These are phyloP conservation scores for Thielaviopsis euricoi DNA, from an alignment of 2,329 filamentous ascomycete genomes.

Conservation along the genomic window DNA sequence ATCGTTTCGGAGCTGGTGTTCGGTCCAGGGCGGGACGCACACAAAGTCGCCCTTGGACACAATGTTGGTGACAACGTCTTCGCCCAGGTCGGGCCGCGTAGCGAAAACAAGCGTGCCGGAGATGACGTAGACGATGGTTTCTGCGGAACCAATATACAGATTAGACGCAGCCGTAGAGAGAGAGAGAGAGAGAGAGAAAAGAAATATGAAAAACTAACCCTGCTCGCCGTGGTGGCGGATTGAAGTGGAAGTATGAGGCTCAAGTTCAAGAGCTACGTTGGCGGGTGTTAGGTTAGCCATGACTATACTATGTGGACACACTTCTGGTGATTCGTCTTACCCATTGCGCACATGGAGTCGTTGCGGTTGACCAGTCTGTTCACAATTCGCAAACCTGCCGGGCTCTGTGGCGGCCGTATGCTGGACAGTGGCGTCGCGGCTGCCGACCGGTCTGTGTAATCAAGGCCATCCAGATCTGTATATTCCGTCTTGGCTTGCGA, in stretches of 20 bases:
- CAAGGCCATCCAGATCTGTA: slow-evolving; percentile 25
- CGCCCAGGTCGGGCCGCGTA: slow-evolving; percentile 36
- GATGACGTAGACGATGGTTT: slow-evolving; percentile 51
- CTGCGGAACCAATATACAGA: slow-evolving; percentile 21
- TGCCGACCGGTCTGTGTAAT: slow-evolving; percentile 17
- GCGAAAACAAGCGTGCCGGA: slow-evolving; percentile 45
- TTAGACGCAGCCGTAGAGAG: neutral
- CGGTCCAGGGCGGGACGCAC: slow-evolving; percentile 50
- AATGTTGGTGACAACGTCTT: slow-evolving; percentile 34
- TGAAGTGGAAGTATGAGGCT: slow-evolving; percentile 42
- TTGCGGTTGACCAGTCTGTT: slow-evolving; percentile 37
- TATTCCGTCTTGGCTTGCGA: neutral
- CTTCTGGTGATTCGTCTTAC: slow-evolving; percentile 29
- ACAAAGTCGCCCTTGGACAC: slow-evolving; percentile 51
- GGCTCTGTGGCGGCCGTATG: slow-evolving; percentile 1
- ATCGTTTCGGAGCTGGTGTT: slow-evolving; percentile 55
- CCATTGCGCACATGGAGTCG: slow-evolving; percentile 49
- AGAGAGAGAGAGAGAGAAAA: neutral
- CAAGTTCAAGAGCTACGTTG: slow-evolving; percentile 27
- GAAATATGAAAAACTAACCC: slow-evolving; percentile 26
- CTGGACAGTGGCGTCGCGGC: neutral
- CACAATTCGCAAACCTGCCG: slow-evolving; percentile 5
- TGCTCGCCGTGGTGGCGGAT: slow-evolving; percentile 57
- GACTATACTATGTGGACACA: too few relatives aligned
- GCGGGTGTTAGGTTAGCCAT: too few relatives aligned